Evolutionary conservation across 139 green algal genomes (phyloP), one percentile per base, ranked within the genome.

Genomic region (Auxenochlorella pyrenoidosa): DNA sequence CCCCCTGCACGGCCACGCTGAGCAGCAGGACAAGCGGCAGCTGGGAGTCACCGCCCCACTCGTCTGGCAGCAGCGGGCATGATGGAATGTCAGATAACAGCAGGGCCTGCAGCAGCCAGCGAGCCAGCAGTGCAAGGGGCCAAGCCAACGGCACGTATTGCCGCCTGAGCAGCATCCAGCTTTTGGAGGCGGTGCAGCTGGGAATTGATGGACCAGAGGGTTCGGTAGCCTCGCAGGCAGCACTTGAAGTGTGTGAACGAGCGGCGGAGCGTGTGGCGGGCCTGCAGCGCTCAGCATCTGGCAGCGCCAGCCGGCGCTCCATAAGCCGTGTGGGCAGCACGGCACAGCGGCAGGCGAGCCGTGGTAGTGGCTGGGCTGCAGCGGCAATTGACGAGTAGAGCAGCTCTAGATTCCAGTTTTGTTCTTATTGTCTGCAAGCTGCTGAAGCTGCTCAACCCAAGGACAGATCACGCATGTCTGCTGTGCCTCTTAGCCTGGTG

Each of bases 161-260:
- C 8, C 76, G 47, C 13, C 16, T 30, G 19, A 82, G 76, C 76
- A 82, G 76, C 44, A 82, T 65, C 47, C 76, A 82, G 47, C 76
- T 82, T 47, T 47, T 82, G 15, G 76, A 82, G 47, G 44, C 44
- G 0, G 76, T 82, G 47, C 76, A 82, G 47, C 47, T 68, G 13
- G 76, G 47, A 13, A 40, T 82, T 3, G 76, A 82, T 18, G 32
- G 76, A 22, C 13, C 44, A 28, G 73, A 24, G 6, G 47, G 76
- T 32, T 68, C 44, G 21, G 47, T 82, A 32, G 76, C 76, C 12
- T 82, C 76, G 16, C 76, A 82, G 47, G 76, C 76, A 24, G 76
- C 76, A 10, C 32, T 82, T 3, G 76, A 41, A 15, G 76, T 41
- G 44, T 66, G 76, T 4, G 76, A 82, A 47, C 76, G 76, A 22